Base-by-base conservation (phyloP, 2,329 filamentous ascomycete species). In the Ascosphaera apis region DNA sequence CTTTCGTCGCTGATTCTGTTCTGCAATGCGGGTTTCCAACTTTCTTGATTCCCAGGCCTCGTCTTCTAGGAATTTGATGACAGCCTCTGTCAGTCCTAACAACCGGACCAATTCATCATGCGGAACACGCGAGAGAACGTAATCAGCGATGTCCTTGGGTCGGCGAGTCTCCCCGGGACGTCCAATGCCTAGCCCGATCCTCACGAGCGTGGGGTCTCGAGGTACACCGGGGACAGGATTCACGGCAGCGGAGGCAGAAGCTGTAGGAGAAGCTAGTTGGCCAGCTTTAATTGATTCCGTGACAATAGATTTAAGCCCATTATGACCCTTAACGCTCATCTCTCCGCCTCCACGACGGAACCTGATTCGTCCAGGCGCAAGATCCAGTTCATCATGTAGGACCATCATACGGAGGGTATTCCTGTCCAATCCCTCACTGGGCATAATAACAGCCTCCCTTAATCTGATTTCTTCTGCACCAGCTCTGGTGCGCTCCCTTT, bases 381-480 rank as follows among this genome's bases (percentile, higher is more conserved):
- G 63, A 47, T 93, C 84, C 23, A 95, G 57, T 52, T 95, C 86
- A 52, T 95, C 86, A 52, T 95, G 83, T 15, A 95, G 61, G 9
- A 95, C 60, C 0, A 95, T 70, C 12, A 98, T n/a, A n/a, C n/a
- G n/a, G n/a, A n/a, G n/a, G n/a, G n/a, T n/a, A n/a, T n/a, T n/a
- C n/a, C n/a, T n/a, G n/a, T n/a, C n/a, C n/a, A n/a, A n/a, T n/a
- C n/a, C n/a, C n/a, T n/a, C n/a, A n/a, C n/a, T n/a, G n/a, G n/a
- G n/a, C n/a, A n/a, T n/a, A n/a, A n/a, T n/a, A n/a, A n/a, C n/a
- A n/a, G n/a, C n/a, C n/a, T n/a, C n/a, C n/a, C n/a, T n/a, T n/a
- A n/a, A n/a, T n/a, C n/a, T n/a, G n/a, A n/a, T n/a, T n/a, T n/a
- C n/a, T n/a, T n/a, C n/a, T n/a, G n/a, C n/a, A n/a, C n/a, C n/a